Evolutionary conservation across 768 basidiomycete genomes (phyloP), one percentile per base, ranked within the genome.

Genomic region (Hericium coralloides): DNA sequence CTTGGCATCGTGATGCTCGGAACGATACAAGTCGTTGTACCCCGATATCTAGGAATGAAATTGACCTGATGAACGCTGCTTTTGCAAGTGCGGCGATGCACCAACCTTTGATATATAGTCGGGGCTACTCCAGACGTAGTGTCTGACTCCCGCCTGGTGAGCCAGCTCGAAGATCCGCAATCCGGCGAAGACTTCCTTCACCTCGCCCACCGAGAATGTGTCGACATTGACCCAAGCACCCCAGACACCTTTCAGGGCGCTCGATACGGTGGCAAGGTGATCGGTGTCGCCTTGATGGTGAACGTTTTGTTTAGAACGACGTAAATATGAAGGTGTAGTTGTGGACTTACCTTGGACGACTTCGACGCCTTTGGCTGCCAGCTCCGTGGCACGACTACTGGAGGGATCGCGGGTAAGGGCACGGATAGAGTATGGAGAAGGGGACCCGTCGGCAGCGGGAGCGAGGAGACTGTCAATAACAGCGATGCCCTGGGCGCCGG

Each of bases 401-500:
- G 62, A 60, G 2, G 68, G 63, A 52, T 74, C 64, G 43, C 74
- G 65, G 1, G 75, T 73, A 51, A 76, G 66, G 1, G 73, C 75
- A 53, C 74, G 72, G 9, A 76, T 68, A 12, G 61, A 58, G 59
- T 73, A 76, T 2, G 74, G 75, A 23, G 75, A 74, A 0, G 75
- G 69, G 6, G 65, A 65, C 6, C 72, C 73, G 41, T 73, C 69
- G 26, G 64, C 61, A 53, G 50, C 61, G 10, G 65, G 65, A 12
- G 66, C 64, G 38, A 76, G 69, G 22, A 75, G 63, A 20, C 69
- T 67, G 38, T 71, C 64, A 37, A 74, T 65, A 36, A 75, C 72
- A 23, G 67, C 66, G 54, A 69, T 64, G 12, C 76, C 76, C 55
- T 76, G 76, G 9, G 74, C 73, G 48, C 76, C 76, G 38, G 75